Base-by-base conservation (phyloP, 768 basidiomycete species). In the Neoboletus brunneissimus region DNA sequence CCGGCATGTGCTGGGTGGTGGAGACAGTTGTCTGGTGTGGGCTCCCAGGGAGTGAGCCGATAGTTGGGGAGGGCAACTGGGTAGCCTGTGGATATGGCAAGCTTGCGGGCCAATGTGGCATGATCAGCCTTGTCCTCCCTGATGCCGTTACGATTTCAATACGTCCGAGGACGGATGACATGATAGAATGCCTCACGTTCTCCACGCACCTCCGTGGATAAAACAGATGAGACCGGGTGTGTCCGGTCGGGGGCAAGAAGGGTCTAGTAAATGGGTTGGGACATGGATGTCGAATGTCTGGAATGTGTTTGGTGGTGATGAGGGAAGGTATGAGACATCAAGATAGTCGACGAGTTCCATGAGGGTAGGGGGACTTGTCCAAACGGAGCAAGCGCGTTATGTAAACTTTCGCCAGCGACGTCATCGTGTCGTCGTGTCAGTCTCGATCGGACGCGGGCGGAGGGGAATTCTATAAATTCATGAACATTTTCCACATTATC, bases 181-280 rank as follows among this genome's bases (percentile, higher is more conserved):
- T n/a, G 47, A 57, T 32, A 38, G 57, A 49, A 54, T 3, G 48
- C 66, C 87, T 76, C 66, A 90, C 90, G 83, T 69, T 64, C 83
- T 76, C 91, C 91, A 94, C 23, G 91, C 91, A 34, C 91, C 91
- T 31, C 91, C 91, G 62, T 91, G 91, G 29, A 92, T 74, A 64
- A 91, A 92, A 64, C 83, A 83, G 38, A 91, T 65, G 42, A 91
- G 69, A n/a, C 79, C 76, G 1, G 66, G 62, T 44, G 46, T n/a
- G 4, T 37, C 29, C 3, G 8, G 38, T 18, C n/a, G 18, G 8
- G 38, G 16, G 38, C 5, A n/a, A 9, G 40, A 31, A 2, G 31
- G 20, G 27, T 54, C 48, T 44, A 32, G 16, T 20, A 25, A 46
- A 22, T 50, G 23, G 40, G 58, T 55, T 18, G 80, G 75, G 32